phyloP scores from a whole-genome alignment of 2,329 filamentous ascomycete genomes.

The Amesomyces nigricolor region DNA sequence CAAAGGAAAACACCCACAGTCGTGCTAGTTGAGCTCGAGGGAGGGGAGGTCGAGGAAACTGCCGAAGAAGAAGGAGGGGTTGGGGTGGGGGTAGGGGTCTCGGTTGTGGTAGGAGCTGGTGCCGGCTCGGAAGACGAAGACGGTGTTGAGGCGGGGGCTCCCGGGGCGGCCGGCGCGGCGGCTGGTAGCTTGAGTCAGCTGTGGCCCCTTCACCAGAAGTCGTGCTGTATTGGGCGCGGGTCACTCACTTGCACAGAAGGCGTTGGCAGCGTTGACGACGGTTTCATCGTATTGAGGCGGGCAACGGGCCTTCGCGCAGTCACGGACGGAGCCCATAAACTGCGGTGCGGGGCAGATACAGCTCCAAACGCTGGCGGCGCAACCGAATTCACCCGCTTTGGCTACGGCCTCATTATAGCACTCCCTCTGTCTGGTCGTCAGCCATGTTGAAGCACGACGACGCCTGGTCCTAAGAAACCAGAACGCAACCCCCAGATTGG shows the following conservation, averaged over 20 bases:
- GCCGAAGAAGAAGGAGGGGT: conserved; percentile 7
- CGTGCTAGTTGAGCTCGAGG: conserved; percentile 1
- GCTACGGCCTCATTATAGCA: conserved; percentile 16
- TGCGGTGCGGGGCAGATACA: conserved; percentile 26
- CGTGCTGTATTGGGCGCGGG: neutral
- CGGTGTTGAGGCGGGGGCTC: neutral
- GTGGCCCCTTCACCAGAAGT: neutral
- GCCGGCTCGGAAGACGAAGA: conserved; percentile 5
- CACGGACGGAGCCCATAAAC: conserved; percentile 12
- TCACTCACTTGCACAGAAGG: conserved; percentile 24
- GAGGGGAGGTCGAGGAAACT: conserved; percentile 1
- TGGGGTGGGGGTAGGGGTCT: conserved; percentile 12
- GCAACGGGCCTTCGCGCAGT: conserved; percentile 24
- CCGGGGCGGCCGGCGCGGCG: conserved; percentile 3
- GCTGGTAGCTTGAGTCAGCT: conserved; percentile 3
- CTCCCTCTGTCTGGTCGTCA: conserved; percentile 19
- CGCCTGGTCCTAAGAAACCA: neutral
- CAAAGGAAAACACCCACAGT: neutral
- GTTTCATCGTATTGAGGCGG: conserved; percentile 18
- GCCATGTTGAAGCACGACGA: neutral
- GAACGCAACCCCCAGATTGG: too few relatives aligned
- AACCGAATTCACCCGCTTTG: conserved; percentile 11
- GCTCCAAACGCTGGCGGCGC: conserved; percentile 15
- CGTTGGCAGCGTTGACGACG: conserved; percentile 18
- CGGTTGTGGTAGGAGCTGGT: conserved; percentile 9